Percentiles rank a stretch among this genome's conserved stretches.
Evolutionary conservation across 129 eudicot species (phyloP).

Genomic region (Solidago caesia): DNA sequence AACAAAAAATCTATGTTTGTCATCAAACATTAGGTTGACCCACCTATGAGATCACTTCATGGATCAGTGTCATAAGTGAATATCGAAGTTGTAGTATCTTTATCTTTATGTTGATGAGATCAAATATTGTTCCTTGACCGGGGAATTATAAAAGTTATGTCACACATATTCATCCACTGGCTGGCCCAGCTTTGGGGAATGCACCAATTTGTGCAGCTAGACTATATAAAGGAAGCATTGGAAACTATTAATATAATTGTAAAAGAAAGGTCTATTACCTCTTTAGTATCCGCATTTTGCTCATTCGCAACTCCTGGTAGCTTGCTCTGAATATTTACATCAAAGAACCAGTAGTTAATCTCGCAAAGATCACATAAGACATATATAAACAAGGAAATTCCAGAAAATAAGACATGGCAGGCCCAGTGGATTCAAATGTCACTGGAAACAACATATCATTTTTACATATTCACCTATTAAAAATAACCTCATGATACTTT

Average conservation of each 20-base stretch:
- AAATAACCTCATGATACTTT: not conserved
- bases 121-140: no score
- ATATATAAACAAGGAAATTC: not conserved
- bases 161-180: not conserved
- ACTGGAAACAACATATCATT: not conserved
- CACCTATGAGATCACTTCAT: no score
- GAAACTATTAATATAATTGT: not conserved
- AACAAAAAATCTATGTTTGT: no score
- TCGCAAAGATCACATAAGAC: constrained; percentile 6
- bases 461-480: not conserved
- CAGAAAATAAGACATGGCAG: constrained; percentile 1
- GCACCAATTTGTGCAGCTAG: constrained; percentile 10
- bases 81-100: no score
- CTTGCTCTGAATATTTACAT: constrained; percentile 47
- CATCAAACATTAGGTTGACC: no score
- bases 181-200: not conserved
- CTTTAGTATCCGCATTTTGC: constrained; percentile 42
- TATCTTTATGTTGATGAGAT: no score
- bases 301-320: constrained; percentile 32
- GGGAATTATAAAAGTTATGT: not conserved
- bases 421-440: constrained; percentile 3
- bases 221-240: constrained; percentile 1
- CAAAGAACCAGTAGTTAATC: constrained; percentile 12
- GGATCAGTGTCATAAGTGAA: no score
- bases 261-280: constrained; percentile 41